These are phyloP conservation scores for Lentinula sp. DNA, from an alignment of 768 basidiomycete genomes.

Conservation along the genomic window DNA sequence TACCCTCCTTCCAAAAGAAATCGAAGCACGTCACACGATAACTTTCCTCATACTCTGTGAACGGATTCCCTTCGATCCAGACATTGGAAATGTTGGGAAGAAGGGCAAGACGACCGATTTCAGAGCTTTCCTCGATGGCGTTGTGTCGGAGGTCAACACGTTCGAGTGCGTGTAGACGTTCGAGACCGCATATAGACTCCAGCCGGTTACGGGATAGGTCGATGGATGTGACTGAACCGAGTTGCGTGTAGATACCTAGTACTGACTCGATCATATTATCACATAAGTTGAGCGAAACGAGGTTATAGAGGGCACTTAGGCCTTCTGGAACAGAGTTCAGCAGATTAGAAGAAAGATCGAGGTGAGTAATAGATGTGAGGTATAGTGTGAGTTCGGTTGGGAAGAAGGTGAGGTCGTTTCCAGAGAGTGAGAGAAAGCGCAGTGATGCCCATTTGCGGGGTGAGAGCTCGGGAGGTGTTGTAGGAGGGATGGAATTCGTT, in stretches of 20 bases:
- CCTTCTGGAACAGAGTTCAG: constrained; percentile 83
- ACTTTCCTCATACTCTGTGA: constrained; percentile 64
- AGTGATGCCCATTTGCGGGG: constrained; percentile 70
- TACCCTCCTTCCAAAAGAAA: constrained; percentile 82
- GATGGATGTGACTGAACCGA: constrained; percentile 72
- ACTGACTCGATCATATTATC: constrained; percentile 98
- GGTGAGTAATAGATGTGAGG: constrained; percentile 70
- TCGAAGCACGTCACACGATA: constrained; percentile 79
- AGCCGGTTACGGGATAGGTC: constrained; percentile 85
- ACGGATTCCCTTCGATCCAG: constrained; percentile 82
- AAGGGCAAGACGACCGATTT: constrained; percentile 76
- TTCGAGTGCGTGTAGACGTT: constrained; percentile 80
- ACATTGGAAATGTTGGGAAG: constrained; percentile 78
- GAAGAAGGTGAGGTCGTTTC: constrained; percentile 78
- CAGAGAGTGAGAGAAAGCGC: constrained; percentile 68
- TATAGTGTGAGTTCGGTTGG: constrained; percentile 61
- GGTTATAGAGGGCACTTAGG: constrained; percentile 66
- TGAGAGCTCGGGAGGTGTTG: constrained; percentile 36
- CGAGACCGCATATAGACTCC: constrained; percentile 92
- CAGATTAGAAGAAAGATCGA: constrained; percentile 89
- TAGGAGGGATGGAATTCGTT: constrained; percentile 7
- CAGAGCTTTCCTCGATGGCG: constrained; percentile 72
- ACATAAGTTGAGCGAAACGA: constrained; percentile 88
- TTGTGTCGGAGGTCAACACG: constrained; percentile 82
- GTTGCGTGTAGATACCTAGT: constrained; percentile 75